phyloP scores from a whole-genome alignment of 2,329 filamentous ascomycete genomes.

The Colletotrichum truncatum region DNA sequence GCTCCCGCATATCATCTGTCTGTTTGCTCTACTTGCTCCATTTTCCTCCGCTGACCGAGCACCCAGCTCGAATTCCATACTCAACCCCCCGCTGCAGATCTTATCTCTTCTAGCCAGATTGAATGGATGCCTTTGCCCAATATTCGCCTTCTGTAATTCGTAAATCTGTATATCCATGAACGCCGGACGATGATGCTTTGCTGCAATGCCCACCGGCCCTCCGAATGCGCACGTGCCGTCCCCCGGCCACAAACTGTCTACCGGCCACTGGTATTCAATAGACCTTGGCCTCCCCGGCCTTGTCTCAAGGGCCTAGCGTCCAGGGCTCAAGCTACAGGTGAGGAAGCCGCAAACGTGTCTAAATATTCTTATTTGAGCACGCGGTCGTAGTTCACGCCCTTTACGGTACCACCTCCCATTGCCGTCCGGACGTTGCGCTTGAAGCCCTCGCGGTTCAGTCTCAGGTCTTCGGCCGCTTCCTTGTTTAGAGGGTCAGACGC shows the following conservation, averaged over 20 bases:
- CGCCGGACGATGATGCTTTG: conserved; percentile 29
- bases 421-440: conserved; percentile 87
- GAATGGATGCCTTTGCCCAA: background rate
- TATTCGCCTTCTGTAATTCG: conserved; percentile 7
- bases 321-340: background rate
- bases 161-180: conserved; percentile 23
- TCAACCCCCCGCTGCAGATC: background rate
- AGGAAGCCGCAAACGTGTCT: background rate
- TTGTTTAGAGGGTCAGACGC: conserved; percentile 98
- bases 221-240: conserved; percentile 10
- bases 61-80: background rate
- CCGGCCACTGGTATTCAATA: background rate
- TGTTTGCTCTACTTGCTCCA: background rate
- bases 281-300: background rate
- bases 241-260: background rate
- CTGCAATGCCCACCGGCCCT: conserved; percentile 18
- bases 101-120: background rate
- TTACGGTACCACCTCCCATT: conserved; percentile 84
- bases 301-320: background rate
- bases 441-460: conserved; percentile 86
- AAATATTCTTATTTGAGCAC: conserved; percentile 71
- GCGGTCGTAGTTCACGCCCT: conserved; percentile 78
- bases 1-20: background rate
- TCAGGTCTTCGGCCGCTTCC: conserved; percentile 93
- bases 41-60: background rate